Conservation (phyloP, 371 early-diverging fungal genomes). For the Mortierella sp. region DNA sequence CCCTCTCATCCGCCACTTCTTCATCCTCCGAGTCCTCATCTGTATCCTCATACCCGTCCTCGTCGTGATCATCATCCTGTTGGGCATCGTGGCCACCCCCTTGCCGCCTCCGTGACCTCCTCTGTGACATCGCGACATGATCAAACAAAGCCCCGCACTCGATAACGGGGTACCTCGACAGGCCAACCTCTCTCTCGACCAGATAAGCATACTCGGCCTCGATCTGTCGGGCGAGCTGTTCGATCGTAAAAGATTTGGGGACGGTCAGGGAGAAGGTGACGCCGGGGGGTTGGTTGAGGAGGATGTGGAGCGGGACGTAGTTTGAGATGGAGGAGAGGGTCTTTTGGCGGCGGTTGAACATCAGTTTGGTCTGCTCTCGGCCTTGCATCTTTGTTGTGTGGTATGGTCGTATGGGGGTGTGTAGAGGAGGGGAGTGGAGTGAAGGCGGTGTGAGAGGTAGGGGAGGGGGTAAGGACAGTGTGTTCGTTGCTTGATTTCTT, state of each 20-base stretch:
- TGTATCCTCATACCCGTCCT: neutral
- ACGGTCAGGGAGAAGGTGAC: slow-evolving; percentile 42
- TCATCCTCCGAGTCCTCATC: neutral
- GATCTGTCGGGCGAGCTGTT: slow-evolving; percentile 54
- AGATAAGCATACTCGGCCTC: slow-evolving; percentile 53
- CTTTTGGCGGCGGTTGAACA: slow-evolving; percentile 50
- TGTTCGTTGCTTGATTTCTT: no score
- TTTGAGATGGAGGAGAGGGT: slow-evolving; percentile 54
- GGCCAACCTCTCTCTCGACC: slow-evolving; percentile 50
- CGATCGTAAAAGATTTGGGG: slow-evolving; percentile 43
- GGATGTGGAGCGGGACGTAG: slow-evolving; percentile 34
- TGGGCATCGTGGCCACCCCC: neutral
- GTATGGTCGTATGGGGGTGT: no score
- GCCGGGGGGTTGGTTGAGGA: slow-evolving; percentile 33
- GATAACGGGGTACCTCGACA: slow-evolving; percentile 41
- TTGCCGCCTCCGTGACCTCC: neutral
- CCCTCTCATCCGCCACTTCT: slow-evolving; percentile 24
- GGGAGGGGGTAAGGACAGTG: no score
- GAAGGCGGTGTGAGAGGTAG: no score
- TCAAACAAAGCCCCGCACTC: slow-evolving; percentile 57
- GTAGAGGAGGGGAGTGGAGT: no score
- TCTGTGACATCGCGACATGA: slow-evolving; percentile 22
- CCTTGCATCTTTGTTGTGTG: neutral
- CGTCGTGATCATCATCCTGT: neutral
- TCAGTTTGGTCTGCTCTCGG: slow-evolving; percentile 30